Percentiles rank a stretch among this genome's conserved stretches.
Conservation (phyloP, 768 basidiomycete genomes). For the Leccinum pellstonianum region DNA sequence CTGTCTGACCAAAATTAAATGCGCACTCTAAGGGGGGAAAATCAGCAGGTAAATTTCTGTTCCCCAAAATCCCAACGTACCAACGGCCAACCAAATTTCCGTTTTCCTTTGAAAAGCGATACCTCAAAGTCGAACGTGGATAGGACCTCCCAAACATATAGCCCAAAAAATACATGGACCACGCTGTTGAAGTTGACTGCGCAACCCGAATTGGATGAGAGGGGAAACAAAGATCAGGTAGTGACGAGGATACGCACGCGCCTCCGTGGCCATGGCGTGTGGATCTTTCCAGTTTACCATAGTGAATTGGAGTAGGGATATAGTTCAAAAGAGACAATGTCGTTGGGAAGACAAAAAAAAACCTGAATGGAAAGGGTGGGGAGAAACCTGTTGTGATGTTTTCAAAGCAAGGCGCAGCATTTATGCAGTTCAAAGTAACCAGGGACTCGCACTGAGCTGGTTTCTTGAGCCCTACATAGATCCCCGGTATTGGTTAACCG, state of each 20-base stretch:
- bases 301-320: conserved; percentile 15
- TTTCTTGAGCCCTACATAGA: conserved; percentile 10
- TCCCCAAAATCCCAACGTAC: conserved; percentile 39
- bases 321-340: conserved; percentile 7
- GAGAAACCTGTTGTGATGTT: conserved; percentile 4
- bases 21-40: conserved; percentile 15
- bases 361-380: conserved; percentile 2
- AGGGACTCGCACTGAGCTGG: conserved; percentile 15
- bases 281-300: conserved; percentile 31
- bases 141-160: conserved; percentile 68
- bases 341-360: conserved; percentile 7
- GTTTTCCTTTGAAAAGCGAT: conserved; percentile 56
- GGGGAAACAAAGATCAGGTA: neutral
- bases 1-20: neutral
- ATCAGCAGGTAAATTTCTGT: conserved; percentile 1
- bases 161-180: conserved; percentile 61
- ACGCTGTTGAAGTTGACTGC: conserved; percentile 59
- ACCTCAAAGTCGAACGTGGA: conserved; percentile 65
- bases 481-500: conserved; percentile 9
- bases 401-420: conserved; percentile 7
- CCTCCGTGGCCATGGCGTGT: conserved; percentile 20
- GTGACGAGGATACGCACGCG: conserved; percentile 18
- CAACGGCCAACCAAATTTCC: conserved; percentile 67
- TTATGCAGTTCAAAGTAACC: conserved; percentile 27
- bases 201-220: conserved; percentile 3